Evolutionary conservation across 2,329 filamentous ascomycete species (phyloP).

Genomic region (Colletotrichum sp.): DNA sequence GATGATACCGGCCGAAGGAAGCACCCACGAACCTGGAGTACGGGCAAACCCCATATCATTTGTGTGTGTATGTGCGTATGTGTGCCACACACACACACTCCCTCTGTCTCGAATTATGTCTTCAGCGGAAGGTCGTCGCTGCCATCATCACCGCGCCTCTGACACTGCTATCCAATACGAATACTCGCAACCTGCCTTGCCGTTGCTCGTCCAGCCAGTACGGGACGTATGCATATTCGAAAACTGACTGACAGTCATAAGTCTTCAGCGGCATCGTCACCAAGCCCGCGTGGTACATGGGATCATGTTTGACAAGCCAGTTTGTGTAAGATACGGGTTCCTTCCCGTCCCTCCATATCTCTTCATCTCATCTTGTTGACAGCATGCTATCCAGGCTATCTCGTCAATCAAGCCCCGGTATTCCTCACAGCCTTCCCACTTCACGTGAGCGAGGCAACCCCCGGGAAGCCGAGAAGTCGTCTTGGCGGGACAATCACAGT

Average conservation of each 20-base stretch:
- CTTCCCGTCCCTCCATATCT: not conserved
- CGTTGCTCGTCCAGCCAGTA: not conserved
- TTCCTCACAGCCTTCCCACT: conserved; percentile 17
- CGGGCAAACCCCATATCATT: not conserved
- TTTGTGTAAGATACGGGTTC: not conserved
- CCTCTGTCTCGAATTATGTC: not conserved
- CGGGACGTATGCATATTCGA: not conserved
- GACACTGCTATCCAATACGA: not conserved
- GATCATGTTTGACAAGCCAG: not conserved
- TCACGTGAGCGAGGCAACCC: conserved; percentile 11
- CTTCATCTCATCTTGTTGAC: not conserved
- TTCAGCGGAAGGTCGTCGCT: not conserved
- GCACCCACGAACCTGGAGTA: not conserved
- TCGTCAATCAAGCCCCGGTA: not conserved
- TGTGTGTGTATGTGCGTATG: too few relatives aligned
- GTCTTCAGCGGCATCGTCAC: not conserved
- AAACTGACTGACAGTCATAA: not conserved
- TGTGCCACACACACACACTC: not conserved
- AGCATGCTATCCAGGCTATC: not conserved
- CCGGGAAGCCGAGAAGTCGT: conserved; percentile 1
- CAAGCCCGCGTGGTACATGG: not conserved
- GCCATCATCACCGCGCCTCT: not conserved
- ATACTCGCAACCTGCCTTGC: not conserved
- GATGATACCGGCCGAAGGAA: not conserved
- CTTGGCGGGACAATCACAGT: conserved; percentile 21